Base-by-base conservation (phyloP, 2,329 filamentous ascomycete genomes). In the Exophiala viscosa region DNA sequence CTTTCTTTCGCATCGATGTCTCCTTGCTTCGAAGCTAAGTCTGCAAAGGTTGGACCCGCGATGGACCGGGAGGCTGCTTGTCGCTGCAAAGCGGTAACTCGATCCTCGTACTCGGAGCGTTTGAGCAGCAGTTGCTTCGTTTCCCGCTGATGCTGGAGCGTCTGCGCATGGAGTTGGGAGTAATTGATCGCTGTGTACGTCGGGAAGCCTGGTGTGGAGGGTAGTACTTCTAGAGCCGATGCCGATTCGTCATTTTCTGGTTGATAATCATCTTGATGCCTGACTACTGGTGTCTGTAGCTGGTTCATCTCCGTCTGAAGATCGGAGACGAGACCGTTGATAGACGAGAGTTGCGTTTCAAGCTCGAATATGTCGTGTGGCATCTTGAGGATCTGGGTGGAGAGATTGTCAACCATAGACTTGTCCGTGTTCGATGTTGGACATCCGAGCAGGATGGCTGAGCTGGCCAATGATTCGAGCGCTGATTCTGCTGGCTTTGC, bases 71-170 rank as follows among this genome's bases (percentile, higher is more conserved):
- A 28, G 31, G 55, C 8, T 57, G 57, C 35, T 53, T 69, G 36
- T 38, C 66, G 66, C 45, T 70, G 65, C 10, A 73, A 60, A 6
- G 74, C 66, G 52, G 73, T 65, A 59, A 81, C 71, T 38, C 77
- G 77, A 50, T 84, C 80, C 43, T 74, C 72, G 53, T 88, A 81
- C 64, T 93, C 88, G 13, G 81, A 81, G 1, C 91, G 73, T 61
- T 86, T 86, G 2, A 82, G 72, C 11, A 77, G 72, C 34, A 88
- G 73, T n/a, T 80, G 71, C 66, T 89, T 90, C 44, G 86, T 81
- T 50, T 78, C 83, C 49, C 87, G 83, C 59, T 85, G 83, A 70
- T 87, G 81, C 45, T 93, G 86, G 3, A 85, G 76, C n/a, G 90
- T 92, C 59, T 85, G 79, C 59, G 83, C 82, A 9, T 82, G 80